Evolutionary conservation across 306 rosid genomes (phyloP), one percentile per base, ranked within the genome.

Genomic region (Hylodesmum podocarpum): DNA sequence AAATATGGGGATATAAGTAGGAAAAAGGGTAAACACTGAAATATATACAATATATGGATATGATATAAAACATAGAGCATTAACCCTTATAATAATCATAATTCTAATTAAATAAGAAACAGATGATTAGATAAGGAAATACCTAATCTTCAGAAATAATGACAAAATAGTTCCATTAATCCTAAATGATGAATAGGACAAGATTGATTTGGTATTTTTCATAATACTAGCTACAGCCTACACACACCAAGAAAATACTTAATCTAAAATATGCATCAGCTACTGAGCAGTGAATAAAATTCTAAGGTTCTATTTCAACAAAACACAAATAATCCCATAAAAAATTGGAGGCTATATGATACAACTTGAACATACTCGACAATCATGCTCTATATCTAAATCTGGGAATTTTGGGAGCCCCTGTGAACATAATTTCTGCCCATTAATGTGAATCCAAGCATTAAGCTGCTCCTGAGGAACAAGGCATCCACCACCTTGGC

Each of bases 391-490:
- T 27, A 83, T 46, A 67, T 86, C 88, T 37, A 86, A 83, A 64
- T 57, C 65, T 37, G 85, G 70, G 70, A 76, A 70, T 51, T 78
- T 86, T 41, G 84, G 76, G 74, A 79, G 74, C 16, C 90, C 91
- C 21, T 43, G 86, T 10, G 78, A 25, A 63, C 83, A 50, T 31
- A 54, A 57, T 66, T 86, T 88, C 75, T 86, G 91, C 81, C 85
- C 86, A 72, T 79, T 90, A 64, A 90, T 90, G 82, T 85, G 86
- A 44, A 78, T 66, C 96, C 92, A 90, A 74, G 96, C 96, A 86
- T 86, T 86, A 70, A 90, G 78, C 86, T 90, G 89, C 77, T 88
- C 92, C 76, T 88, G 88, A 40, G 89, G 91, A 71, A 90, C 96
- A 79, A 79, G 82, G 86, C 84, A 83, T 43, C 86, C 87, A 18